phyloP scores from a whole-genome alignment of 176 grass and related monocot genomes.

The Tillandsia fasciculata region DNA sequence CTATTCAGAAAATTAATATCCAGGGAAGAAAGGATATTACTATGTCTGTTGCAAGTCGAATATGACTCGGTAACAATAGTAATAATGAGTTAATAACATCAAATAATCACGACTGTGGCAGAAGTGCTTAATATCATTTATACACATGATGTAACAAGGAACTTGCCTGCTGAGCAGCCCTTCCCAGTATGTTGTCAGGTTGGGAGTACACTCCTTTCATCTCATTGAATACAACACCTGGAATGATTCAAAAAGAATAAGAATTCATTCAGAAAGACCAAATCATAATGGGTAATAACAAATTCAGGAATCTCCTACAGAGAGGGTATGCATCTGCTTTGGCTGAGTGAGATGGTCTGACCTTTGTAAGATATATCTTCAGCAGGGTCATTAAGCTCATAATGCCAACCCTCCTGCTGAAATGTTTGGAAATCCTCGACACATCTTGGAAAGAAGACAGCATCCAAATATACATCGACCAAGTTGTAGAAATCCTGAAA shows the following conservation, averaged over 20 bases:
- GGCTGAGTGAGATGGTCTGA: slow-evolving; percentile 10
- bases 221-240: slow-evolving; percentile 99
- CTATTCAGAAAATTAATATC: neutral
- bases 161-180: slow-evolving; percentile 65
- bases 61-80: neutral
- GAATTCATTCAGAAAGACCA: slow-evolving; percentile 3
- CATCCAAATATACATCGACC: slow-evolving; percentile 97
- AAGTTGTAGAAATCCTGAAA: slow-evolving; percentile 99
- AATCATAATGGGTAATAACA: slow-evolving; percentile 1
- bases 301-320: neutral
- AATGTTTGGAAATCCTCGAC: slow-evolving; percentile 92
- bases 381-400: slow-evolving; percentile 83
- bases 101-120: neutral
- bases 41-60: neutral
- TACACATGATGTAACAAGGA: slow-evolving; percentile 17
- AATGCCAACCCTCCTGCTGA: slow-evolving; percentile 99
- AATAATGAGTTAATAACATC: neutral
- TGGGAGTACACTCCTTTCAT: slow-evolving; percentile 99
- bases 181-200: slow-evolving; percentile 89
- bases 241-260: slow-evolving; percentile 5
- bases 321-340: neutral
- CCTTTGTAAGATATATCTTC: slow-evolving; percentile 99
- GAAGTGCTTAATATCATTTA: neutral
- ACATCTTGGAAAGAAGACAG: slow-evolving; percentile 93
- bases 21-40: neutral